phyloP scores from a whole-genome alignment of 2,329 filamentous ascomycete genomes.

The Pseudopithomyces maydicus region DNA sequence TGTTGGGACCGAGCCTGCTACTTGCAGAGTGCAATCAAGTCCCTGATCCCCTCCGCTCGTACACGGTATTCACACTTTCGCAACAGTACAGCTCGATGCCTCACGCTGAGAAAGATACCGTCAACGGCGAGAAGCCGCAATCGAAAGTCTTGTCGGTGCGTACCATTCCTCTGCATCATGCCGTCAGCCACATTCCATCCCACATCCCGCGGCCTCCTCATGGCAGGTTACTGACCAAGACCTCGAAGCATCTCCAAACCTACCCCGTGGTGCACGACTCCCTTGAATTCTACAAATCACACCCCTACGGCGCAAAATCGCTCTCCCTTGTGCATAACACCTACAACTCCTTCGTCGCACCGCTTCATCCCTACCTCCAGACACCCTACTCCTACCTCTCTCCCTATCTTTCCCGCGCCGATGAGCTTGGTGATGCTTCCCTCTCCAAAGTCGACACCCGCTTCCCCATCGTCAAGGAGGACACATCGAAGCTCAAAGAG shows the following conservation, averaged over 20 bases:
- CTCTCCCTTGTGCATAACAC: conserved; percentile 75
- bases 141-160: conserved; percentile 48
- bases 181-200: conserved; percentile 4
- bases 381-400: conserved; percentile 81
- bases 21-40: not conserved
- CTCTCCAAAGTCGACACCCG: conserved; percentile 43
- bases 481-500: conserved; percentile 50
- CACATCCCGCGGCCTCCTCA: conserved; percentile 7
- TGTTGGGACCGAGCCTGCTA: not conserved
- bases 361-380: conserved; percentile 76
- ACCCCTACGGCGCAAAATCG: conserved; percentile 83
- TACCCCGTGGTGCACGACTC: conserved; percentile 84
- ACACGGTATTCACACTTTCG: not conserved
- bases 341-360: conserved; percentile 77
- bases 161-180: conserved; percentile 13
- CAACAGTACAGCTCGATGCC: conserved; percentile 23
- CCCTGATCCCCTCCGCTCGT: not conserved
- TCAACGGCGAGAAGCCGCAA: conserved; percentile 43
- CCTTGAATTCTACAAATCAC: conserved; percentile 77
- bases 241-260: conserved; percentile 76
- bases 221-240: not conserved
- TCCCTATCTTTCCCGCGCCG: conserved; percentile 83
- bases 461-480: conserved; percentile 55
- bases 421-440: conserved; percentile 54
- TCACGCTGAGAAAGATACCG: conserved; percentile 39